Evolutionary conservation across 2,329 filamentous ascomycete species (phyloP).

Genomic region (Rhynchosporium agropyri): DNA sequence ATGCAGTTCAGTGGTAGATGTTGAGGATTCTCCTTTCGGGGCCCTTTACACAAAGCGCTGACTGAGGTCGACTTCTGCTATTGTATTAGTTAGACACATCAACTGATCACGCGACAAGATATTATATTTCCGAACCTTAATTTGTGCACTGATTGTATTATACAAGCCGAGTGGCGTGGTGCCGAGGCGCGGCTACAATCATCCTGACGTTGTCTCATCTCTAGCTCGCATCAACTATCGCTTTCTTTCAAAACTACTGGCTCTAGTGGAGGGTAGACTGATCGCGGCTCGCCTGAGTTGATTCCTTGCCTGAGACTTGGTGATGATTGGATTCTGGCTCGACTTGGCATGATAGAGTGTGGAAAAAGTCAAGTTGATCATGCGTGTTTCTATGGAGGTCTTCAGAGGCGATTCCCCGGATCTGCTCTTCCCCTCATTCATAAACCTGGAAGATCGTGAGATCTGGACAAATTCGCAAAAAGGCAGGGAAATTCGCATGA

Average conservation of each 20-base stretch:
- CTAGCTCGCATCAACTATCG: too few species aligned
- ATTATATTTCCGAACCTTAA: not conserved
- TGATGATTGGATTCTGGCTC: not conserved
- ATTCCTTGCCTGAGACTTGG: not conserved
- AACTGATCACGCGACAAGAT: not conserved
- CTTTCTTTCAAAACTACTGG: too few species aligned
- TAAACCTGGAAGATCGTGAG: not conserved
- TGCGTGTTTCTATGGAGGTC: not conserved
- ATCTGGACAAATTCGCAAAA: not conserved
- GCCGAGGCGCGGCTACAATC: not conserved
- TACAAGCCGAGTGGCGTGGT: not conserved
- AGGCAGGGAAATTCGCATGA: too few species aligned
- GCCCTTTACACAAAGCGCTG: too few species aligned
- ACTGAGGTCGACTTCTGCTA: too few species aligned
- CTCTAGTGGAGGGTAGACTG: not conserved
- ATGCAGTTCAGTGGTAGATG: too few species aligned
- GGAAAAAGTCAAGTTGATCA: not conserved
- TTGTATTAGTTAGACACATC: too few species aligned
- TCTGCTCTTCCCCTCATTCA: not conserved
- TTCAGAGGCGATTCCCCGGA: not conserved
- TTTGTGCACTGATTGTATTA: too few species aligned
- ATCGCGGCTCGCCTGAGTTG: constrained; percentile 6
- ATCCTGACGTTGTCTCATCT: too few species aligned
- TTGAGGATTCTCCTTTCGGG: too few species aligned
- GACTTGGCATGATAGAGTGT: not conserved